Base-by-base conservation (phyloP, 179 eudicot genomes). In the Gypsophila paniculata region DNA sequence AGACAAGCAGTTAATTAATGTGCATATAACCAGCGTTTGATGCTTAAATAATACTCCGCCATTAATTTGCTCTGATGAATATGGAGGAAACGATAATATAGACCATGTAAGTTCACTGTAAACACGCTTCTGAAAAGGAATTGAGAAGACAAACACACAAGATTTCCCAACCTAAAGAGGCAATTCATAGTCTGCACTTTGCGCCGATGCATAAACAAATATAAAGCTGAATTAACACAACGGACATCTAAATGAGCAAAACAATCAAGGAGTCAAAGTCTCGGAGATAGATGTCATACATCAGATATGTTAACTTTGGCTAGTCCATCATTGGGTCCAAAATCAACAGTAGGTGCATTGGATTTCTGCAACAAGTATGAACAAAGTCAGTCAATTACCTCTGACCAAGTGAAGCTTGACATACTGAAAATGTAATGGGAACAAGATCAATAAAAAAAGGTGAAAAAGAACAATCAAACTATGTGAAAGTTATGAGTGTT, bases 261-360 rank as follows among this genome's bases (percentile, higher is more conserved):
- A 22, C 17, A 46, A 5, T 17, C 38, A 15, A 34, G 46, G 57
- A 65, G 72, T 70, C 55, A 42, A 62, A 42, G 46, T 9, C 46
- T 42, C 46, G 11, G 46, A 64, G 36, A 55, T 14, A 77, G 65
- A 48, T 52, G 60, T 34, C 91, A 82, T 80, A 92, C 99, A 85
- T 94, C 96, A 62, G 87, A 82, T 75, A 94, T 75, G 77, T 79
- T 82, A 68, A 94, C 74, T 78, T 78, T 84, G 71, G 77, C 83
- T 25, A 72, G 55, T 65, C 96, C 96, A 55, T 84, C 82, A 76
- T 78, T 83, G 65, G 82, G 75, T 69, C 91, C 91, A 80, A 92
- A 92, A 79, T 92, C 88, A 70, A 92, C 82, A 68, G 84, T 79
- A 71, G 93, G 85, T 72, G 77, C 80, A 79, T 68, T 77, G 62